phyloP scores from a whole-genome alignment of 164 flowering plant species.

The Chimonanthus salicifolius region DNA sequence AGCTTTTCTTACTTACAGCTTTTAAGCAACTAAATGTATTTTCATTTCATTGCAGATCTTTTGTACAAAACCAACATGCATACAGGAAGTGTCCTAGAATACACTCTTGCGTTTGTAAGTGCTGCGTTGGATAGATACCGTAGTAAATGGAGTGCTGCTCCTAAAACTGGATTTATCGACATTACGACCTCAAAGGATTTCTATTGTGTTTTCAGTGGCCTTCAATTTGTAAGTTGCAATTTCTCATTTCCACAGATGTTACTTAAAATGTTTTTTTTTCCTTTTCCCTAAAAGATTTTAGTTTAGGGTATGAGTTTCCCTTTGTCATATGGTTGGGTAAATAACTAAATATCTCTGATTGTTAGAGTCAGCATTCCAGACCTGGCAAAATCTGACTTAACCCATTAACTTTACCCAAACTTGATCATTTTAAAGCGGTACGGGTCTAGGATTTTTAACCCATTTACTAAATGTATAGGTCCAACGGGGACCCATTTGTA shows the following conservation, averaged over 20 bases:
- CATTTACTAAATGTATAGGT: too few relatives aligned
- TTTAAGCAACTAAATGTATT: background rate
- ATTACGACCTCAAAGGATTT: conserved; percentile 94
- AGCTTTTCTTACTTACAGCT: background rate
- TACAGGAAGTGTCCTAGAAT: conserved; percentile 90
- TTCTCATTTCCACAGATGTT: background rate
- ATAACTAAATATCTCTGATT: too few relatives aligned
- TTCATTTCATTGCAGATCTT: conserved; percentile 50
- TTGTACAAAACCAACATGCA: conserved; percentile 83
- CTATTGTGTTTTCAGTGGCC: conserved; percentile 92
- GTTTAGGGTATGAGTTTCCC: too few relatives aligned
- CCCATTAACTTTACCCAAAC: too few relatives aligned
- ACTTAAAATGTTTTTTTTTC: too few relatives aligned
- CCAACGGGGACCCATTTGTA: too few relatives aligned
- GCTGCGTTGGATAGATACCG: conserved; percentile 89
- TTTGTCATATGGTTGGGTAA: too few relatives aligned
- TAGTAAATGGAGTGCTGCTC: conserved; percentile 86
- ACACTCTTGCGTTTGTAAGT: conserved; percentile 94
- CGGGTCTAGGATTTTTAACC: too few relatives aligned
- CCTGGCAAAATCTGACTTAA: too few relatives aligned
- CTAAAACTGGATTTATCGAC: conserved; percentile 95
- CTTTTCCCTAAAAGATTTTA: too few relatives aligned
- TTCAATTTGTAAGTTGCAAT: conserved; percentile 70
- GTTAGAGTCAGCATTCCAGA: too few relatives aligned
- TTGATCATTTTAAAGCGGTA: too few relatives aligned